Evolutionary conservation across 352 stramenopile species (phyloP), one percentile per base, ranked within the genome.

Genomic region (Pythium guiyangense): DNA sequence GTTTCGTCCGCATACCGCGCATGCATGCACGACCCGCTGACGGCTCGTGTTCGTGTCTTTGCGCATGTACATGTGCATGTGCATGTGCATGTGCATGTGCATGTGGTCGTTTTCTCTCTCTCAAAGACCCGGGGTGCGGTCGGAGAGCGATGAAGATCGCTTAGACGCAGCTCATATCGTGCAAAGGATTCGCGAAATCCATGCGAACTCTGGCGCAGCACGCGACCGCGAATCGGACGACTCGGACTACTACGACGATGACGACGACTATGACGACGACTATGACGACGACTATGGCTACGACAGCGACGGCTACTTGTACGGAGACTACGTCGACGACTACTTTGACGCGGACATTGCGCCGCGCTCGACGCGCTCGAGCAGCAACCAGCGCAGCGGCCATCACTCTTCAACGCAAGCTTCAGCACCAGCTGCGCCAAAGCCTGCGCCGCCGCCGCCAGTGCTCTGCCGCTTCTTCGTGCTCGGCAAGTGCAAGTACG

Each of bases 391-490:
- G 10, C 46, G 26, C 31, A 34, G 34, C 15, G 26, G 48, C 18
- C 35, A 4, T 39, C 47, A 26, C 47, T 26, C 14, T 11, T 4
- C 14, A 10, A 31, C 44, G 37, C 43, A 39, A 35, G 31, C 44
- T 25, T 4, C 29, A n/a, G 8, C 53, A 22, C 6, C 47, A 35
- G 46, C 48, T 20, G 22, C 42, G 39, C 39, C 46, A 10, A 52
- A 54, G 11, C 46, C 60, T 1, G 42, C 52, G 20, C 60, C 75
- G 2, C 67, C 71, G 17, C 59, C 74, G 11, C 59, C 58, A 12
- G 52, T 62, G 45, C 71, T 91, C 17, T 92, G 81, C 29, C 79
- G 81, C 50, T 92, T 92, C 57, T 92, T 77, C 63, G 81, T 92
- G 63, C 65, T 92, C 17, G 81, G 77, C 29, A 92, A 88, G 52